These are phyloP conservation scores for Mycena rosella DNA, from an alignment of 768 basidiomycete species.

Conservation along the genomic window DNA sequence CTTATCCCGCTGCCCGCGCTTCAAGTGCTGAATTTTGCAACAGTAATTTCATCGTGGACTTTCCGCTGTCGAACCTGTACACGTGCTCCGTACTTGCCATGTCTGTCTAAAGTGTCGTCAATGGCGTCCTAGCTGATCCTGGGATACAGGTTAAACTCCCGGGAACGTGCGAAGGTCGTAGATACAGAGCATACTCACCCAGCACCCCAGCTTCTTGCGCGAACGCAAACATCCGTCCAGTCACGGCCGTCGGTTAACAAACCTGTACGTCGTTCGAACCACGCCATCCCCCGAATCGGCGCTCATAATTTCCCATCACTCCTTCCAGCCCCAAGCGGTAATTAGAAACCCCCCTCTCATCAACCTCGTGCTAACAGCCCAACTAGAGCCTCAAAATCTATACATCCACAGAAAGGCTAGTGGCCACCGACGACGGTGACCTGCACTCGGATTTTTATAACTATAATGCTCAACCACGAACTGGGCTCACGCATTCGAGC, in stretches of 20 bases:
- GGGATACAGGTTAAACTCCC: slow-evolving; percentile 18
- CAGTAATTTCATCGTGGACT: slow-evolving; percentile 31
- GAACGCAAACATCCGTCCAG: not conserved
- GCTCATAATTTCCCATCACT: not conserved
- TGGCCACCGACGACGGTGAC: no score
- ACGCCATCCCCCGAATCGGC: not conserved
- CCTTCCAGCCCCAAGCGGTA: not conserved
- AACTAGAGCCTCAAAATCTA: not conserved
- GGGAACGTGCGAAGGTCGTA: not conserved
- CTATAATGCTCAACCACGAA: no score
- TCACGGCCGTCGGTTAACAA: not conserved
- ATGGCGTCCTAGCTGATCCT: no score
- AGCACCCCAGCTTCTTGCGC: not conserved
- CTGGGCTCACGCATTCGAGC: no score
- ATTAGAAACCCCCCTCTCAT: not conserved
- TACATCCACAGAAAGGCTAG: not conserved
- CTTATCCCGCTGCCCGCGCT: no score
- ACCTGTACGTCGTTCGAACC: not conserved
- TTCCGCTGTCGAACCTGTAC: slow-evolving; percentile 29
- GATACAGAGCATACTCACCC: slow-evolving; percentile 6
- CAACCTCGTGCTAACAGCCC: not conserved
- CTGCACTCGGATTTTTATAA: no score
- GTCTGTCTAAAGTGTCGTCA: slow-evolving; percentile 1
- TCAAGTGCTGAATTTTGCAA: not conserved
- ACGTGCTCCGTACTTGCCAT: slow-evolving; percentile 30